phyloP scores from a whole-genome alignment of 768 basidiomycete genomes.

The Galerina sulciceps region DNA sequence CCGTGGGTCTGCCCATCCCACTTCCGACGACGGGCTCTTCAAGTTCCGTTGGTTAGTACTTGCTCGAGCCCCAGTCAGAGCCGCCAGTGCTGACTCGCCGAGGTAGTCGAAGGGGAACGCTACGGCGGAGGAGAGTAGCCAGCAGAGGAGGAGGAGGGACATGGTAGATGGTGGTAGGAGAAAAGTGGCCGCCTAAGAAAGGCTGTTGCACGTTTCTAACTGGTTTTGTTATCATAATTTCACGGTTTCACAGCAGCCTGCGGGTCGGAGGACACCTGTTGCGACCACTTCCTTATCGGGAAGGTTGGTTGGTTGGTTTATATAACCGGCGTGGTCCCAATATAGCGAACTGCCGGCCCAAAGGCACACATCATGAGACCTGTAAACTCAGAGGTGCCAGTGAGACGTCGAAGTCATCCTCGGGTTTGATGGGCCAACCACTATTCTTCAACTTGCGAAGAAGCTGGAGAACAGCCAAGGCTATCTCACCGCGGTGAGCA shows the following conservation, averaged over 20 bases:
- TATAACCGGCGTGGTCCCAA: no score
- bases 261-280: constrained; percentile 22
- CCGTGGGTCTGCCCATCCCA: constrained; percentile 70
- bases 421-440: no score
- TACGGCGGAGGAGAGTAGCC: constrained; percentile 16
- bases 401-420: no score
- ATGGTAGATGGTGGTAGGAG: constrained; percentile 14
- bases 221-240: neutral
- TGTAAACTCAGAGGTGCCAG: no score
- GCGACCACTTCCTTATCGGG: constrained; percentile 9
- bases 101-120: constrained; percentile 21
- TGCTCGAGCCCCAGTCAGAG: constrained; percentile 8
- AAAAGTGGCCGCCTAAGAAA: constrained; percentile 10
- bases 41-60: neutral
- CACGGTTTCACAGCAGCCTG: constrained; percentile 16
- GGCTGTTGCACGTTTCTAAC: neutral
- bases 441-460: no score
- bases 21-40: constrained; percentile 3
- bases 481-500: no score
- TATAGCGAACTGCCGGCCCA: no score
- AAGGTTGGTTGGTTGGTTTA: no score
- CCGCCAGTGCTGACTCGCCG: constrained; percentile 16
- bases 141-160: constrained; percentile 22
- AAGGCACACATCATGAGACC: no score
- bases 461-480: no score